phyloP scores from a whole-genome alignment of 257 asterid species.

The Plectranthus barbatus region DNA sequence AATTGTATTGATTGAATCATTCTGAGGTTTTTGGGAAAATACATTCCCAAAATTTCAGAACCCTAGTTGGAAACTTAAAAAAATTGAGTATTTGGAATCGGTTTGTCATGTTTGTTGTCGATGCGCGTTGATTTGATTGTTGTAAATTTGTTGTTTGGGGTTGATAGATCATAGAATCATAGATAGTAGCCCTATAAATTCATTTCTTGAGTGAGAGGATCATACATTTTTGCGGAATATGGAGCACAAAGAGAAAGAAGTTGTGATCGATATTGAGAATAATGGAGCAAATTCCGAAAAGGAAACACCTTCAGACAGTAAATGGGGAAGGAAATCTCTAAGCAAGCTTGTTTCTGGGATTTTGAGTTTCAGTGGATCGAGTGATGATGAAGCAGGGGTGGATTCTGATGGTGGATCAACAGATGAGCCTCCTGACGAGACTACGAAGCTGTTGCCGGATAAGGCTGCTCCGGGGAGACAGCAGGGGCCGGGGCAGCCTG shows the following conservation, averaged over 20 bases:
- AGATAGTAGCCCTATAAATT: neutral
- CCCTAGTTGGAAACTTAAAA: neutral
- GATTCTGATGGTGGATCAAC: neutral
- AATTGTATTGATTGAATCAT: neutral
- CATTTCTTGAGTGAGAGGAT: neutral
- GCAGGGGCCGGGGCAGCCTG: slow-evolving; percentile 9
- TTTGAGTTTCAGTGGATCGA: slow-evolving; percentile 15
- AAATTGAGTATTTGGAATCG: neutral
- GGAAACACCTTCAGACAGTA: neutral
- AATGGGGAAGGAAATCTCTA: slow-evolving; percentile 18
- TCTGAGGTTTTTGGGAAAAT: slow-evolving; percentile 17
- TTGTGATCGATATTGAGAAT: slow-evolving; percentile 32
- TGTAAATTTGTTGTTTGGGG: neutral
- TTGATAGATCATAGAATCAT: neutral
- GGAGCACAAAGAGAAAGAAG: slow-evolving; percentile 28
- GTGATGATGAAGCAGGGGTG: neutral
- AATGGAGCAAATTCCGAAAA: slow-evolving; percentile 7
- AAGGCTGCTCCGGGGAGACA: slow-evolving; percentile 10
- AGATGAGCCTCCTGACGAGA: slow-evolving; percentile 7
- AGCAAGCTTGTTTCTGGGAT: slow-evolving; percentile 27
- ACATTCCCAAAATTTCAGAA: slow-evolving; percentile 18
- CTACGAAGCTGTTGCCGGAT: slow-evolving; percentile 17
- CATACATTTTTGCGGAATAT: slow-evolving; percentile 17
- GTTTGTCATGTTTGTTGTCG: neutral
- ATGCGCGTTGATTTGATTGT: slow-evolving; percentile 2